These are phyloP conservation scores for Daldinia decipiens DNA, from an alignment of 495 filamentous ascomycete genomes.

Conservation along the genomic window DNA sequence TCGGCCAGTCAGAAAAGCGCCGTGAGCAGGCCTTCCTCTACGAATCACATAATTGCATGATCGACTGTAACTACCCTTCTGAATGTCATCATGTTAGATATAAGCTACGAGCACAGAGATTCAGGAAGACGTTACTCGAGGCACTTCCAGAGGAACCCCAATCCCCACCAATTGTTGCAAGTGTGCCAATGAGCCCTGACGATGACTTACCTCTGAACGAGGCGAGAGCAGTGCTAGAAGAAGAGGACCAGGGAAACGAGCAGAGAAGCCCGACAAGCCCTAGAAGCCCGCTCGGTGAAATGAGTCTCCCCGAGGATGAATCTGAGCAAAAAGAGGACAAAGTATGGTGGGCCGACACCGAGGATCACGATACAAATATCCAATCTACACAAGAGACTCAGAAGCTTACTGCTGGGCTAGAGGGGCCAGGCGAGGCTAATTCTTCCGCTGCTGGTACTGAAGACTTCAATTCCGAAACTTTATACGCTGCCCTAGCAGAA, in stretches of 20 bases:
- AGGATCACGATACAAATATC: slow-evolving; percentile 15
- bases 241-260: slow-evolving; percentile 1
- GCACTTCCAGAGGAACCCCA: slow-evolving; percentile 9
- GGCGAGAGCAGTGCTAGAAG: slow-evolving; percentile 6
- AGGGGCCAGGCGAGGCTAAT: background rate
- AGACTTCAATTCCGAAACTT: slow-evolving; percentile 6
- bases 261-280: slow-evolving; percentile 20
- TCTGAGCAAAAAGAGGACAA: slow-evolving; percentile 11
- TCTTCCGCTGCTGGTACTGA: background rate
- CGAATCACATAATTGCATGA: slow-evolving; percentile 50
- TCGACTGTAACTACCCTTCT: slow-evolving; percentile 57
- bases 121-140: slow-evolving; percentile 21
- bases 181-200: slow-evolving; percentile 11
- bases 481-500: slow-evolving; percentile 13
- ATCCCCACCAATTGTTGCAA: slow-evolving; percentile 14
- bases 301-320: slow-evolving; percentile 36
- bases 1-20: slow-evolving; percentile 18
- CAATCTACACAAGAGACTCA: background rate
- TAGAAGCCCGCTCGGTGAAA: slow-evolving; percentile 39
- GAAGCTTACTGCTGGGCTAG: background rate
- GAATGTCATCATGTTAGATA: slow-evolving; percentile 53
- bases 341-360: slow-evolving; percentile 13
- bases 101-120: slow-evolving; percentile 31
- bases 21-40: slow-evolving; percentile 43
- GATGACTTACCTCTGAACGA: slow-evolving; percentile 32